phyloP scores from a whole-genome alignment of 345 rosid species.

The Luvunga scandens region DNA sequence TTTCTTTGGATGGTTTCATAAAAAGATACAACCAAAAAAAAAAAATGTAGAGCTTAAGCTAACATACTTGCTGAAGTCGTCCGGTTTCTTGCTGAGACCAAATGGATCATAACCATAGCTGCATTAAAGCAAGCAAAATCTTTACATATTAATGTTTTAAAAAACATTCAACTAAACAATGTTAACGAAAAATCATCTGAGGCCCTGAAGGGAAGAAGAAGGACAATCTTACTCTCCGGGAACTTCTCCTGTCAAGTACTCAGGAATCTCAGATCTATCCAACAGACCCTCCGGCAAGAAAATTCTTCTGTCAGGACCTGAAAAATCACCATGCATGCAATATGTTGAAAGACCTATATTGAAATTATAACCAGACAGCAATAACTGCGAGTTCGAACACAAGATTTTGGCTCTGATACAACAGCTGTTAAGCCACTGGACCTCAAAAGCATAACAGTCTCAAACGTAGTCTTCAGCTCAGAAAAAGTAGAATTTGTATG shows the following conservation, averaged over 20 bases:
- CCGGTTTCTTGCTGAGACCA: constrained; percentile 95
- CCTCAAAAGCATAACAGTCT: background rate
- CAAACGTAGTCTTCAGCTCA: background rate
- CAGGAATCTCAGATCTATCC: constrained; percentile 95
- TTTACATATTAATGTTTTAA: background rate
- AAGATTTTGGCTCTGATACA: background rate
- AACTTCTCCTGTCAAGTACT: constrained; percentile 93
- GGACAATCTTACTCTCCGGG: constrained; percentile 75
- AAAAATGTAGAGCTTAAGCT: background rate
- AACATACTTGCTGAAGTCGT: constrained; percentile 77
- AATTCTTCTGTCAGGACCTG: constrained; percentile 97
- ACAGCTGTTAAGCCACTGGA: background rate
- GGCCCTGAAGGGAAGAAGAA: background rate
- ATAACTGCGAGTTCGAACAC: background rate
- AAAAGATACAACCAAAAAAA: background rate
- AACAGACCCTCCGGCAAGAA: constrained; percentile 93
- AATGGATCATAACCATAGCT: constrained; percentile 98
- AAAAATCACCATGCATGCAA: constrained; percentile 5
- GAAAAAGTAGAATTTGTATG: background rate
- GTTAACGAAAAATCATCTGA: background rate
- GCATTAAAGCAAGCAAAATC: constrained; percentile 17
- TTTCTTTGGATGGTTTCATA: background rate
- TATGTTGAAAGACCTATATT: background rate
- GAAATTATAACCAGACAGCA: background rate
- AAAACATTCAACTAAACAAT: background rate